Conservation (phyloP, 257 asterid genomes). For the Solanum infundibuliforme region DNA sequence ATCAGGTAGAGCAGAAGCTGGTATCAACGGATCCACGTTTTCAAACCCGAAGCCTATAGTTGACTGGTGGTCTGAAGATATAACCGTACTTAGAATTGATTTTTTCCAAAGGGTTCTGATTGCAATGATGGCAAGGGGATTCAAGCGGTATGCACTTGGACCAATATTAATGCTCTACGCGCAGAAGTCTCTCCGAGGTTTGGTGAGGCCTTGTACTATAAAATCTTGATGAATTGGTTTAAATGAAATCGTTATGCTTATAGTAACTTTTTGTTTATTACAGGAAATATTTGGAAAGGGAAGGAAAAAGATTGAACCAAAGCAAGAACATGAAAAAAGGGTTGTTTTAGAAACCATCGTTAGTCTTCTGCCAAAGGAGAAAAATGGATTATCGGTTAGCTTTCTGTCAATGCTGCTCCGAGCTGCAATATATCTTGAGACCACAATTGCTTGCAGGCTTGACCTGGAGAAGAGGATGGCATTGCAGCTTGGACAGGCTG, state of each 20-base stretch:
- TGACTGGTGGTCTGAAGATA: constrained; percentile 91
- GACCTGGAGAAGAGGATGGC: constrained; percentile 83
- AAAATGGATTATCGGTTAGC: constrained; percentile 63
- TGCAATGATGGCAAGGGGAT: constrained; percentile 75
- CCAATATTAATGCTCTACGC: constrained; percentile 79
- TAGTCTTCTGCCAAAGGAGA: constrained; percentile 70
- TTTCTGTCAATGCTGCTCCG: constrained; percentile 80
- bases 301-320: constrained; percentile 54
- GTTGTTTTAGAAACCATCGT: constrained; percentile 77
- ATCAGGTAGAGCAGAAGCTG: constrained; percentile 10
- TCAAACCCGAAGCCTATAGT: constrained; percentile 36
- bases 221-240: not conserved
- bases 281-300: constrained; percentile 78
- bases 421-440: constrained; percentile 65
- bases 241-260: not conserved
- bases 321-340: constrained; percentile 67
- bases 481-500: constrained; percentile 67
- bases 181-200: constrained; percentile 83
- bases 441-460: constrained; percentile 78
- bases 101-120: constrained; percentile 64
- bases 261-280: not conserved
- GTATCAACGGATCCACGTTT: constrained; percentile 6
- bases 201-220: constrained; percentile 61
- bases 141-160: constrained; percentile 63
- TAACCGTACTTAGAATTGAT: constrained; percentile 59